A percentile compares a stretch with the other conserved stretches of the same genome.
Evolutionary conservation across 306 rosid genomes (phyloP).

Genomic region (Cucurbita pepo): DNA sequence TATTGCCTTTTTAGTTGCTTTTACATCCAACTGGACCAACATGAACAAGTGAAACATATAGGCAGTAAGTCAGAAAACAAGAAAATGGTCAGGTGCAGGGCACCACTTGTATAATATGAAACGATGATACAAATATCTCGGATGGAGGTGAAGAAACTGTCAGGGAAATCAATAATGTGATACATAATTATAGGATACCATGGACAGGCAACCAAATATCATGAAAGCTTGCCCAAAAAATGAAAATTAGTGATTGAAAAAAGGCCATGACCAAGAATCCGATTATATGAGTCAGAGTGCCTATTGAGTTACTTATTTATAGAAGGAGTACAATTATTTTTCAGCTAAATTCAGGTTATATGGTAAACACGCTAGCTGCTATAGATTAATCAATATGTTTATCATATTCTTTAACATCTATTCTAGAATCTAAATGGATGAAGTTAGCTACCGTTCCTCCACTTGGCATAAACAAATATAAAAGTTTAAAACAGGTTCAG

Average conservation of each 20-base stretch:
- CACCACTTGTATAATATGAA: background rate
- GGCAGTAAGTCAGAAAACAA: background rate
- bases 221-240: background rate
- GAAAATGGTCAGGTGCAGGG: background rate
- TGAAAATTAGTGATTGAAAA: background rate
- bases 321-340: background rate
- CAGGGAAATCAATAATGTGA: background rate
- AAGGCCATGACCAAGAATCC: background rate
- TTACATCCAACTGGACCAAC: constrained; percentile 60
- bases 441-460: background rate
- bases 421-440: background rate
- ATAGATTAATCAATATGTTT: background rate
- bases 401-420: background rate
- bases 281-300: background rate
- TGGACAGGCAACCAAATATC: background rate
- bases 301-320: background rate
- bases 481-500: background rate
- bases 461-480: background rate
- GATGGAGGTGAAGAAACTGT: background rate
- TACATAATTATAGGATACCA: background rate
- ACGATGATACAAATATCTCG: background rate
- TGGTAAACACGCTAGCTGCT: background rate
- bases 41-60: constrained; percentile 9
- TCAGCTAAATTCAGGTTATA: background rate
- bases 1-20: constrained; percentile 66